A percentile compares a stretch with the other conserved stretches of the same genome.
Evolutionary conservation across 306 rosid genomes (phyloP).

Genomic region (Coriaria nepalensis): DNA sequence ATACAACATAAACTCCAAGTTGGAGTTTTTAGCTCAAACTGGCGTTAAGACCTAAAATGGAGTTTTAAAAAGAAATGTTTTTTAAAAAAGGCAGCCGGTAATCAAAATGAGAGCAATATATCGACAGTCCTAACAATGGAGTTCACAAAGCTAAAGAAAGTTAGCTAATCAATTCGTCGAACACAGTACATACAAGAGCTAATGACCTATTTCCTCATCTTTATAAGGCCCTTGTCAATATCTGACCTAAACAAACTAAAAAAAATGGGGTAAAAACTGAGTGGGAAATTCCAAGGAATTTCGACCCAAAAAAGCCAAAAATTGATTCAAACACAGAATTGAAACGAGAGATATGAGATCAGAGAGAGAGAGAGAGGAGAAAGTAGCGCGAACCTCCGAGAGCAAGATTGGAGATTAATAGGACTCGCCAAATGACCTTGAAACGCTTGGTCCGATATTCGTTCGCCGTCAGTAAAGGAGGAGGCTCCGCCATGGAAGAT

Average conservation of each 20-base stretch:
- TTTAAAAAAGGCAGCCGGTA: neutral
- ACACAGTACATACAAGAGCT: slow-evolving; percentile 22
- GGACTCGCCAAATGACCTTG: slow-evolving; percentile 68
- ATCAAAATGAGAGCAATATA: neutral
- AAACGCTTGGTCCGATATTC: slow-evolving; percentile 30
- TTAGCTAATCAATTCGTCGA: slow-evolving; percentile 24
- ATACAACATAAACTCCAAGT: no score
- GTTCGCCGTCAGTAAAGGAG: slow-evolving; percentile 20
- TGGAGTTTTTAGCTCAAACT: neutral
- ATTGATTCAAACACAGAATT: slow-evolving; percentile 1
- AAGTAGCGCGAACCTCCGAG: slow-evolving; percentile 45
- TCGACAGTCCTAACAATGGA: neutral
- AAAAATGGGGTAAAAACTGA: no score
- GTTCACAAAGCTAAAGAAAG: neutral
- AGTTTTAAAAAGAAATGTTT: neutral
- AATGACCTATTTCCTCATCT: no score
- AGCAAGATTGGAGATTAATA: slow-evolving; percentile 62
- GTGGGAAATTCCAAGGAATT: no score
- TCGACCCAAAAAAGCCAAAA: no score
- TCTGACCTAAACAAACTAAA: no score
- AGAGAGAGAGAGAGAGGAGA: neutral
- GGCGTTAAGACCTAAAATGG: neutral
- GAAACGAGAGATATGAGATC: neutral
- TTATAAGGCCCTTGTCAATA: no score
- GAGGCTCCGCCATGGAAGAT: neutral